Percentiles rank a stretch among this genome's conserved stretches.
These are phyloP conservation scores for Eucalyptus regnans DNA, from an alignment of 345 rosid genomes.

Conservation along the genomic window DNA sequence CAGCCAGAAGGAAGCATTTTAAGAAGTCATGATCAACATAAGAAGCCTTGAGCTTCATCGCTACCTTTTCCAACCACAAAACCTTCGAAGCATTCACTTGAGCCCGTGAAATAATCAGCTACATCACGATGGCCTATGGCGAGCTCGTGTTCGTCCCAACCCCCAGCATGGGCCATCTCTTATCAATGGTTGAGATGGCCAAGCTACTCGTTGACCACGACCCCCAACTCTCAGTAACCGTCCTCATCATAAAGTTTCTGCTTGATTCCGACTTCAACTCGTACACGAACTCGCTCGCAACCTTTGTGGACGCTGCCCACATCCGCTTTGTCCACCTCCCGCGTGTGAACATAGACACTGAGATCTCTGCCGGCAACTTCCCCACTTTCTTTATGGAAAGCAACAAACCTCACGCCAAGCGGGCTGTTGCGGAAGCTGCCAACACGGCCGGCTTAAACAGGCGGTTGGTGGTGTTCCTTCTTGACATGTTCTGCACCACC, in stretches of 20 bases:
- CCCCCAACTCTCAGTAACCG: background rate
- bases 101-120: background rate
- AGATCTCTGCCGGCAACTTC: background rate
- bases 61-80: background rate
- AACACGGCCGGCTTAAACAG: background rate
- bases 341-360: background rate
- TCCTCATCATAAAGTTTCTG: background rate
- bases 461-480: conserved; percentile 5
- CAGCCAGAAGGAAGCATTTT: background rate
- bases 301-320: background rate
- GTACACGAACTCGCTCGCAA: background rate
- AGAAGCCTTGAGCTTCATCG: background rate
- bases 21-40: background rate
- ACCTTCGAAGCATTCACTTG: background rate
- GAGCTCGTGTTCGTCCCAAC: background rate
- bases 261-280: background rate
- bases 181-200: background rate
- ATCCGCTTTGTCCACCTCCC: conserved; percentile 1
- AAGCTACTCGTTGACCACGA: conserved; percentile 3
- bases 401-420: conserved; percentile 1
- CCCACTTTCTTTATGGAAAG: background rate
- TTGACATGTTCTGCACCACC: conserved; percentile 15
- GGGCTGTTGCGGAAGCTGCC: background rate
- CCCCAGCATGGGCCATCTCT: conserved; percentile 1
- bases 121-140: background rate